A percentile compares a stretch with the other conserved stretches of the same genome.
phyloP scores from a whole-genome alignment of 768 basidiomycete genomes.

The Mycena indigotica region DNA sequence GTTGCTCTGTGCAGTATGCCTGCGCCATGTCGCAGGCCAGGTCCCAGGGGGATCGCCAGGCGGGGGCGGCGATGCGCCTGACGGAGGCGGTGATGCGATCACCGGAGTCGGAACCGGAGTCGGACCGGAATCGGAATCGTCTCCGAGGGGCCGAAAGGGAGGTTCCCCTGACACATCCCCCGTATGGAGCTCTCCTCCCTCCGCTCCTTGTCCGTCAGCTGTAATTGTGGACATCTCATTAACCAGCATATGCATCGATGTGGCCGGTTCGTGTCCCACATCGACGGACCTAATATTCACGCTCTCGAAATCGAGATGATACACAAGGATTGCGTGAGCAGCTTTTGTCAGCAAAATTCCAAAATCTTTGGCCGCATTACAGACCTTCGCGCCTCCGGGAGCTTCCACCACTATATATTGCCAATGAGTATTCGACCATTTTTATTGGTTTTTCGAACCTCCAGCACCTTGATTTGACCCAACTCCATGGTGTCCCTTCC shows the following conservation, averaged over 20 bases:
- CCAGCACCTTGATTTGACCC: not conserved
- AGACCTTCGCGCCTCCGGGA: not conserved
- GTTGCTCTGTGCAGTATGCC: too few species aligned
- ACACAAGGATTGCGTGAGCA: not conserved
- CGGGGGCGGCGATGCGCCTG: too few species aligned
- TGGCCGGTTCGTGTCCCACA: not conserved
- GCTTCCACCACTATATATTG: not conserved
- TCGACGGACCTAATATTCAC: not conserved
- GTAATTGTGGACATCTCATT: too few species aligned
- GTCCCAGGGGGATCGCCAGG: too few species aligned
- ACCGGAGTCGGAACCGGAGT: too few species aligned
- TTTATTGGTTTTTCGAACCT: not conserved
- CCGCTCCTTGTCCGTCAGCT: not conserved
- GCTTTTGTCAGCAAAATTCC: not conserved
- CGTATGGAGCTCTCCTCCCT: not conserved
- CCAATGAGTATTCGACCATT: not conserved
- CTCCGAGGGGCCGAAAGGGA: too few species aligned
- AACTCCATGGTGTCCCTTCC: not conserved
- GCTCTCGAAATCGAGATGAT: not conserved
- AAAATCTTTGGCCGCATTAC: not conserved
- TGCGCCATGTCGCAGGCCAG: too few species aligned
- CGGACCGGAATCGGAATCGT: too few species aligned
- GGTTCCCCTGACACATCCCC: too few species aligned
- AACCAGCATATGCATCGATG: not conserved
- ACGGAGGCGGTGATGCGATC: too few species aligned